Evolutionary conservation across 2,329 filamentous ascomycete genomes (phyloP), one percentile per base, ranked within the genome.

Genomic region (Bipolaris victoriae): DNA sequence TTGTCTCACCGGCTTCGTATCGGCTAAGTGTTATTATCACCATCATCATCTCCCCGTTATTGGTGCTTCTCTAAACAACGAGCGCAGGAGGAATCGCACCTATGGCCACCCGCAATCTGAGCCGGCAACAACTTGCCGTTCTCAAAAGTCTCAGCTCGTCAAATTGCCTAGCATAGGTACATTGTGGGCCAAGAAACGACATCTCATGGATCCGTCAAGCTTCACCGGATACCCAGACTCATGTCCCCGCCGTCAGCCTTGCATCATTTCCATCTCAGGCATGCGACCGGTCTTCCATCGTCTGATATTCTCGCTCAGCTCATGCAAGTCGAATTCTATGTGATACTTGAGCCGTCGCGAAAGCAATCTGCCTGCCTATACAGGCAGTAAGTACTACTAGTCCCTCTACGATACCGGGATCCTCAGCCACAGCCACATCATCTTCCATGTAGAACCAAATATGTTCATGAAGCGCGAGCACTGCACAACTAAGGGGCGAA

Each of bases 311-410:
- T 7, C 31, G 35, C 22, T 24, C 24, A n/a, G n/a, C 9, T 44
- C 6, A 22, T 44, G 37, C 33, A 35, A 40, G 26, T 7, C 1
- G 16, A 50, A 46, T 46, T 35, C 39, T 6, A 33, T 10, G 47
- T 56, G 56, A 50, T 40, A 35, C 56, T 31, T 37, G 6, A 20
- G 45, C 48, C 20, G 56, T 55, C 52, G 31, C 54, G 33, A 29
- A 13, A 37, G 20, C 3, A 29, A 7, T 43, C 37, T 11, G 13
- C 45, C 33, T 40, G 20, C 43, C 15, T 26, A 40, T 15, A 33
- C 18, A 18, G 37, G 29, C 29, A 11, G 29, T 31, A 31, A 11
- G n/a, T 18, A 11, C 37, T 18, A 16, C 49, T 52, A 33, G 24
- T 37, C 37, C 40, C 20, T 52, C 18, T 15, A 9, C 7, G 10